Evolutionary conservation across 2,329 filamentous ascomycete species (phyloP), one percentile per base, ranked within the genome.

Genomic region (Cladosporium sp.): DNA sequence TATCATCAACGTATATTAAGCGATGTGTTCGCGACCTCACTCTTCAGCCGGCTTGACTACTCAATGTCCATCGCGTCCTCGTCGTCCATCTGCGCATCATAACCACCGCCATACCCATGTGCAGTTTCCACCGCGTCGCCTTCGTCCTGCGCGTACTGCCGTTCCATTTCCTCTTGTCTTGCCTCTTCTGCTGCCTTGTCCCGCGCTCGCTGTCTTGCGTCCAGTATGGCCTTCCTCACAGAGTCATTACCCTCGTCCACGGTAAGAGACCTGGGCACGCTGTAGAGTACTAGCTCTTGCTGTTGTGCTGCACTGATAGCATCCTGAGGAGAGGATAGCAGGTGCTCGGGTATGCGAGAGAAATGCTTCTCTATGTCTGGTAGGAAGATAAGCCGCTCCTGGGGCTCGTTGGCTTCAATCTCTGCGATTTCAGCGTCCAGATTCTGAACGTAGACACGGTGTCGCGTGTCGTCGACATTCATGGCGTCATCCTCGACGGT

Each of bases 361-460:
- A 98, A 84, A 75, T 91, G 90, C 78, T 91, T 92, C 75, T 94
- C 90, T 63, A 98, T 91, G 75, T 96, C 91, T 0, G 92, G 89
- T 0, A 96, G 84, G 80, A 97, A 93, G 74, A 93, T 84, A 56
- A 96, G 85, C 70, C 82, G 85, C 70, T 85, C 84, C 25, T 86
- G 82, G 67, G 85, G 83, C 64, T 88, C 83, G 49, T 86, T 82
- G 57, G 83, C 80, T 67, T 90, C 87, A 30, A 84, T 81, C 69
- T 89, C 88, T 16, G 89, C 89, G 56, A 98, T 85, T 79, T 98
- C 94, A 71, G 90, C 90, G 75, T 96, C 93, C 11, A 99, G 83
- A 78, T 96, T 89, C 81, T 93, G 89, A 71, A 99, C 93, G 83
- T 95, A 97, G 67, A 97, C 88, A 74, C 90, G 91, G 80, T 96